A percentile compares a stretch with the other conserved stretches of the same genome.
Evolutionary conservation across 805 yeast genomes (phyloP).

Genomic region (Pichia paraexigua): DNA sequence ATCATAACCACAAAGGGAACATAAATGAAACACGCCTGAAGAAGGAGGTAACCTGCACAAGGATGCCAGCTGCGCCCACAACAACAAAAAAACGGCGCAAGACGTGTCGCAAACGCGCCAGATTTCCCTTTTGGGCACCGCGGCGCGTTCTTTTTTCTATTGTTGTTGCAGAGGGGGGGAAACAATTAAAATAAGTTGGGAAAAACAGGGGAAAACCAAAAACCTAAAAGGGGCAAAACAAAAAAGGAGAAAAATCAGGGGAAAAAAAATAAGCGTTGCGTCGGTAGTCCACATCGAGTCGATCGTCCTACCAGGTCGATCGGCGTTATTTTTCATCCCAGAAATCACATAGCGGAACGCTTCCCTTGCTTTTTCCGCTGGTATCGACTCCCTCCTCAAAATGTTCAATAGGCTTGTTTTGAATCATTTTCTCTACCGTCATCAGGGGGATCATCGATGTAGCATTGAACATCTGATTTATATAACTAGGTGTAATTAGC

Average conservation of each 20-base stretch:
- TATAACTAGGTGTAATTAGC: conserved; percentile 5
- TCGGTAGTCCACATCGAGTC: no score
- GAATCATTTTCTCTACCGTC: background rate
- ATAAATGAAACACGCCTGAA: background rate
- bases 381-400: background rate
- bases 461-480: conserved; percentile 2
- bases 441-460: background rate
- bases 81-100: background rate
- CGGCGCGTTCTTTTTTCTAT: background rate
- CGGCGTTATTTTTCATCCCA: background rate
- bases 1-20: background rate
- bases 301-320: background rate
- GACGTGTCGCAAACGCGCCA: background rate
- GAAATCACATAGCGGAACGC: background rate
- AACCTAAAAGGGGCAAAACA: no score
- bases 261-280: background rate
- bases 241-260: no score
- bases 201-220: no score
- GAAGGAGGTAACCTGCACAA: background rate
- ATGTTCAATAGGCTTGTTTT: background rate
- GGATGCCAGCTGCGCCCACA: background rate
- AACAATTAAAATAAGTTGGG: no score
- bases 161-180: no score
- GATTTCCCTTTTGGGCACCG: background rate
- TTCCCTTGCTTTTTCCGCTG: background rate